Evolutionary conservation across 352 stramenopile species (phyloP).

Genomic region (Paralagenidium karlingii): DNA sequence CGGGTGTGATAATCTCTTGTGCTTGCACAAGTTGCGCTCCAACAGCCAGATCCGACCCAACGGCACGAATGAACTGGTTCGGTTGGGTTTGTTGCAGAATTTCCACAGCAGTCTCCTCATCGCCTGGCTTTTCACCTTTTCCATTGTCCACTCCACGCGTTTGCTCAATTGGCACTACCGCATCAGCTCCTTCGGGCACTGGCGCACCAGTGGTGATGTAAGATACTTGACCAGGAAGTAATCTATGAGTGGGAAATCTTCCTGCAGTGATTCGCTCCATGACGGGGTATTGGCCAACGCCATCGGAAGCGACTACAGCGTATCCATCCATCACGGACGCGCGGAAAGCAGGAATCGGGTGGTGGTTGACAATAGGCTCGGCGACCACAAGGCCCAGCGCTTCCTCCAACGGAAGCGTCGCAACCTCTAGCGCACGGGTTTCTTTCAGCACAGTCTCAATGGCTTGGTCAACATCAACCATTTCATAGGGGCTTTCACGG

Average conservation of each 20-base stretch:
- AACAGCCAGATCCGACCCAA: slow-evolving; percentile 87
- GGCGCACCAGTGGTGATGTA: slow-evolving; percentile 95
- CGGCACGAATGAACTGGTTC: slow-evolving; percentile 66
- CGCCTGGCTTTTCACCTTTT: slow-evolving; percentile 2
- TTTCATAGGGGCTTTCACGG: slow-evolving; percentile 67
- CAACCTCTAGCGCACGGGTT: slow-evolving; percentile 19
- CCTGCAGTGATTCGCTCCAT: slow-evolving; percentile 58
- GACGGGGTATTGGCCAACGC: slow-evolving; percentile 59
- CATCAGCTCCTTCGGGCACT: slow-evolving; percentile 83
- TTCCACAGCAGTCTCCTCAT: slow-evolving; percentile 47
- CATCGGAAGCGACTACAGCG: slow-evolving; percentile 82
- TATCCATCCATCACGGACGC: slow-evolving; percentile 98
- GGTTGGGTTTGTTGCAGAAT: slow-evolving; percentile 42
- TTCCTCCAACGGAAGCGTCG: slow-evolving; percentile 15
- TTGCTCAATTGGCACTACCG: slow-evolving; percentile 93
- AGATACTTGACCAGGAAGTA: slow-evolving; percentile 34
- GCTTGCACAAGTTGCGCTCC: slow-evolving; percentile 65
- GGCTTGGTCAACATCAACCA: slow-evolving; percentile 45
- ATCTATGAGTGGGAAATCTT: slow-evolving; percentile 17
- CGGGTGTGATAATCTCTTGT: slow-evolving; percentile 62
- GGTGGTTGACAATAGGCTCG: slow-evolving; percentile 39
- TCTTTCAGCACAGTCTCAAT: slow-evolving; percentile 36
- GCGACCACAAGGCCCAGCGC: slow-evolving; percentile 41
- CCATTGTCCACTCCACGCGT: slow-evolving; percentile 30
- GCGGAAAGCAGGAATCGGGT: slow-evolving; percentile 90